Evolutionary conservation across 139 green algal species (phyloP), one percentile per base, ranked within the genome.

Genomic region (Spirogloea muscicola): DNA sequence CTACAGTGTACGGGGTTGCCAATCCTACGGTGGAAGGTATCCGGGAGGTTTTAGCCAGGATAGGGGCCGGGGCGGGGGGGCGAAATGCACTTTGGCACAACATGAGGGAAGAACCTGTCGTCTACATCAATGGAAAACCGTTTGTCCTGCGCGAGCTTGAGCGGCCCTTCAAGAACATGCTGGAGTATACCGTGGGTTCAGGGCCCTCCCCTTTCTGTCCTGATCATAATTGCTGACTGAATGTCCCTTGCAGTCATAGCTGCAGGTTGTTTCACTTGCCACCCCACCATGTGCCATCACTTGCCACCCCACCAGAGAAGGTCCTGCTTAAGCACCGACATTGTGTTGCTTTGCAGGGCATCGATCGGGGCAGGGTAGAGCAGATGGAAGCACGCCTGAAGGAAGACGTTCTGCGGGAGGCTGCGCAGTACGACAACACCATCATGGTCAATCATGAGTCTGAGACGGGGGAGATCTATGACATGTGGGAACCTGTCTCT

Each of bases 91-190:
- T 77, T 68, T 97, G 93, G 93, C 83, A 92, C 85, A 96, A 97
- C 88, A 93, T 96, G 91, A 75, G 93, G 2, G 93, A 97, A 86
- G 93, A 97, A 88, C 88, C 90, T 0, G 84, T 94, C 46, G 86
- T 96, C 49, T 97, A 97, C 83, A 86, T 97, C 77, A 96, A 95
- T 60, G 93, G 93, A 2, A 75, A 74, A 58, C 93, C 93, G 31
- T 96, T 92, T 77, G 93, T 97, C 70, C 87, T 97, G 77, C 82
- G 93, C 2, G 93, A 97, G 84, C 87, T 90, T 61, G 84, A 85
- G 76, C 25, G 87, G 40, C 91, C 92, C 21, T 94, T 95, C 75
- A 96, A 96, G 76, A 96, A 96, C 86, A 87, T 95, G 82, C 80
- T 88, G 76, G 93, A 97, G 86, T 97, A 97, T 80, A 87, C 31